Percentiles rank a stretch among this genome's conserved stretches.
phyloP scores from a whole-genome alignment of 768 basidiomycete species.

The Guyanaporus albipodus region DNA sequence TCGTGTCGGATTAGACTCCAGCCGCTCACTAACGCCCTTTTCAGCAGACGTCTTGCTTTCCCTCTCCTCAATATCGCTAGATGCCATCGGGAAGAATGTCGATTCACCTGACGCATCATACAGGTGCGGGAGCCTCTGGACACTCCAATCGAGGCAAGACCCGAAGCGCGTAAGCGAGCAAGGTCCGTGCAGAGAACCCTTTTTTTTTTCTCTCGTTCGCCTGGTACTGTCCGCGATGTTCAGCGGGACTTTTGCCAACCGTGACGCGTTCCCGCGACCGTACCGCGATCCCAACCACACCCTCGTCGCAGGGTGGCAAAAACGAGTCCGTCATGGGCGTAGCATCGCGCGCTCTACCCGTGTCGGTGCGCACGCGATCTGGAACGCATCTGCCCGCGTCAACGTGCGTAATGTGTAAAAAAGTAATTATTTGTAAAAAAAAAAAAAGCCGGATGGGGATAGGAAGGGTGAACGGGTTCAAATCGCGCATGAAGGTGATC shows the following conservation, averaged over 20 bases:
- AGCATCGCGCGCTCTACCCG: too few species aligned
- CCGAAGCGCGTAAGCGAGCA: constrained; percentile 6
- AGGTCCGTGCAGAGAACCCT: not conserved
- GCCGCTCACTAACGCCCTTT: constrained; percentile 6
- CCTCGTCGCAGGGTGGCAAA: constrained; percentile 11
- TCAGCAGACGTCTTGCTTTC: constrained; percentile 15
- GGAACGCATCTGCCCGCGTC: constrained; percentile 9
- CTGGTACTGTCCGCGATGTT: constrained; percentile 1
- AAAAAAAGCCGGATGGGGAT: constrained; percentile 17
- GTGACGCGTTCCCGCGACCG: constrained; percentile 24
- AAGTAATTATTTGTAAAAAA: too few species aligned
- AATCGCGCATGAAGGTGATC: constrained; percentile 17
- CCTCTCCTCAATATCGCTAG: constrained; percentile 1
- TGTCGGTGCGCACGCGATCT: not conserved
- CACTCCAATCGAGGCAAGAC: not conserved
- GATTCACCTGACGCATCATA: not conserved
- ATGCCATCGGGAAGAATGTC: too few species aligned
- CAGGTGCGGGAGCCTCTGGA: not conserved
- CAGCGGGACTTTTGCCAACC: constrained; percentile 10
- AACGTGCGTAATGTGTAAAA: constrained; percentile 3
- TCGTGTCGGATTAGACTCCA: constrained; percentile 23
- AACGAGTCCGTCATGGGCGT: constrained; percentile 8
- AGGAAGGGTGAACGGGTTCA: constrained; percentile 5
- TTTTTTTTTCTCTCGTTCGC: constrained; percentile 1
- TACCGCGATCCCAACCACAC: constrained; percentile 22